Percentiles rank a stretch among this genome's conserved stretches.
phyloP scores from a whole-genome alignment of 306 rosid species.

The Argentina anserina region DNA sequence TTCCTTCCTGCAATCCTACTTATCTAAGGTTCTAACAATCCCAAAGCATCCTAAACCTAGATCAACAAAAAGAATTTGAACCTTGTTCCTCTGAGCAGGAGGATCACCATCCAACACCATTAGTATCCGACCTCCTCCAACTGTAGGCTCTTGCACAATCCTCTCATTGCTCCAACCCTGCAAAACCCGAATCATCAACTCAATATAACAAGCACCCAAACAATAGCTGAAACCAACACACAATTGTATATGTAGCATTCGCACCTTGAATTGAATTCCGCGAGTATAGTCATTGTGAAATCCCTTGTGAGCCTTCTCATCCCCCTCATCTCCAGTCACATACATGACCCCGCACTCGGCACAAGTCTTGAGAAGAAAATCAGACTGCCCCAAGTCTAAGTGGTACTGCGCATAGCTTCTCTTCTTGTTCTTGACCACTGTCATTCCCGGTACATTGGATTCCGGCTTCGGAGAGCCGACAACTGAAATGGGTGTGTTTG shows the following conservation, averaged over 20 bases:
- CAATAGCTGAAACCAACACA: background rate
- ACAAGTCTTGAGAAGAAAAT: slow-evolving; percentile 58
- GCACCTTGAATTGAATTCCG: slow-evolving; percentile 70
- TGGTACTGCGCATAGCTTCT: slow-evolving; percentile 79
- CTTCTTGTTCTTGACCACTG: slow-evolving; percentile 63
- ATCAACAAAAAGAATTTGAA: slow-evolving; percentile 7
- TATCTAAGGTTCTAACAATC: background rate
- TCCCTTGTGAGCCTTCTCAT: slow-evolving; percentile 65
- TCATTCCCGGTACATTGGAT: slow-evolving; percentile 22
- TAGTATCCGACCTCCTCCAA: slow-evolving; percentile 41
- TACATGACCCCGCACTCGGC: slow-evolving; percentile 56
- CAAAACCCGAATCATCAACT: slow-evolving; percentile 11
- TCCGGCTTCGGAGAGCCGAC: slow-evolving; percentile 1
- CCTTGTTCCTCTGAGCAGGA: slow-evolving; percentile 59
- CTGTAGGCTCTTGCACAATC: slow-evolving; percentile 24
- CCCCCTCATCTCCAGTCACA: slow-evolving; percentile 56
- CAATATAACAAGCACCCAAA: slow-evolving; percentile 13
- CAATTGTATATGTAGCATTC: background rate
- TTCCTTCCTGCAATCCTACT: background rate
- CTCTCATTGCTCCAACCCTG: slow-evolving; percentile 74
- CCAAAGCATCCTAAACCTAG: background rate
- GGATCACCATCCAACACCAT: slow-evolving; percentile 56
- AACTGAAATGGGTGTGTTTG: background rate
- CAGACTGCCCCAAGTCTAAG: slow-evolving; percentile 77
- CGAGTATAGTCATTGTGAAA: slow-evolving; percentile 59